Evolutionary conservation across 1,284 basidiomycete genomes (phyloP).

Genomic region (Naganishia liquefaciens): DNA sequence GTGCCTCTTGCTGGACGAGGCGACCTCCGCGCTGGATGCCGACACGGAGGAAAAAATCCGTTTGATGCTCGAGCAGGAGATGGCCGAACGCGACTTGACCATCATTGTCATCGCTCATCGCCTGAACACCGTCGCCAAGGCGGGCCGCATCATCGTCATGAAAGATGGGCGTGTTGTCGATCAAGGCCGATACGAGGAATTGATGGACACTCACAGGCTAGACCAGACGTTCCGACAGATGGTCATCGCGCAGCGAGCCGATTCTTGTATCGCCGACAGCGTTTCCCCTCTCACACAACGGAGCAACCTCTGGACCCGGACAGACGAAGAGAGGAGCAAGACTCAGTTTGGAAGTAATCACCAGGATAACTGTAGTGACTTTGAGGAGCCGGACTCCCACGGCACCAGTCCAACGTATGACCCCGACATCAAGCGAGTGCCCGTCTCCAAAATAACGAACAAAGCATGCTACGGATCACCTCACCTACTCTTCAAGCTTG

Average conservation of each 20-base stretch:
- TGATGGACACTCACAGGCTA: slow-evolving; percentile 40
- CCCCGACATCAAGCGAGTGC: not conserved
- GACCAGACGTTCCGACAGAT: slow-evolving; percentile 41
- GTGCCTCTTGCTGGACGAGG: slow-evolving; percentile 81
- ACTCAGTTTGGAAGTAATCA: not conserved
- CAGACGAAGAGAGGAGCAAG: not conserved
- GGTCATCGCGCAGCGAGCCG: slow-evolving; percentile 35
- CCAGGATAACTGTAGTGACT: slow-evolving; percentile 1
- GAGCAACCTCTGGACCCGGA: not conserved
- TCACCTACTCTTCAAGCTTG: slow-evolving; percentile 36
- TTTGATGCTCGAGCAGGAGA: slow-evolving; percentile 88
- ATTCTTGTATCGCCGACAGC: slow-evolving; percentile 1
- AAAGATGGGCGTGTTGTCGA: slow-evolving; percentile 56
- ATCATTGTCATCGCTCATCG: slow-evolving; percentile 59
- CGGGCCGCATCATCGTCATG: slow-evolving; percentile 51
- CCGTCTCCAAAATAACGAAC: slow-evolving; percentile 4
- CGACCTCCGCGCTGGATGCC: slow-evolving; percentile 61
- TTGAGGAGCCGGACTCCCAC: too few relatives aligned
- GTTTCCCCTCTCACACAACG: not conserved
- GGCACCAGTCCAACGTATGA: too few relatives aligned
- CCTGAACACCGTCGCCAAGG: slow-evolving; percentile 55
- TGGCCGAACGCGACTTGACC: slow-evolving; percentile 59
- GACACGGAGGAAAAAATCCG: slow-evolving; percentile 89
- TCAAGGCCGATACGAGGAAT: slow-evolving; percentile 53
- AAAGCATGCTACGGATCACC: slow-evolving; percentile 20